A percentile compares a stretch with the other conserved stretches of the same genome.
These are phyloP conservation scores for Epichloe sylvatica DNA, from an alignment of 2,329 filamentous ascomycete genomes.

Conservation along the genomic window DNA sequence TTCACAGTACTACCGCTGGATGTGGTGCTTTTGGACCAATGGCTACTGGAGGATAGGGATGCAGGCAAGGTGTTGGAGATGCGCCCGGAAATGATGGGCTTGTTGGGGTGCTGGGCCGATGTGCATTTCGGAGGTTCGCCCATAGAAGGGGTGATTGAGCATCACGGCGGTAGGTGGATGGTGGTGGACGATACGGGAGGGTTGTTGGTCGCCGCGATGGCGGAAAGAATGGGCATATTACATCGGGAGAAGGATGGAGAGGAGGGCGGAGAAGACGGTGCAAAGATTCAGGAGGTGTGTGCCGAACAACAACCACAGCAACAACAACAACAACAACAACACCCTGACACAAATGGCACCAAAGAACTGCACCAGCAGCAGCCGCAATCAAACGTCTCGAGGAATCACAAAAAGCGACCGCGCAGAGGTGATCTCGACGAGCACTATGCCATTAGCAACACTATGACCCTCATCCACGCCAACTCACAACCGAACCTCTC, in stretches of 20 bases:
- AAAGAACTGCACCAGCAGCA: background rate
- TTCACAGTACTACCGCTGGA: constrained; percentile 81
- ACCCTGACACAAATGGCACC: background rate
- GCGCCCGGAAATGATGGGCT: constrained; percentile 65
- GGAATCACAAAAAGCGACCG: constrained; percentile 14
- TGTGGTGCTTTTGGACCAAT: constrained; percentile 59
- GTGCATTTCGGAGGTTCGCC: constrained; percentile 47
- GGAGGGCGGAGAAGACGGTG: constrained; percentile 3
- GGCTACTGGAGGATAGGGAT: constrained; percentile 69
- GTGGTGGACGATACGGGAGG: constrained; percentile 81
- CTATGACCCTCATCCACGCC: constrained; percentile 65
- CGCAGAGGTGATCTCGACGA: constrained; percentile 41
- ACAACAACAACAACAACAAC: constrained; percentile 1
- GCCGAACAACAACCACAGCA: constrained; percentile 1
- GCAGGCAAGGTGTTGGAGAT: constrained; percentile 70
- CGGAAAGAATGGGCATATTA: constrained; percentile 77
- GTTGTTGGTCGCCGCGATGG: constrained; percentile 66
- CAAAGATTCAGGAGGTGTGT: background rate
- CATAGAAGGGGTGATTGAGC: constrained; percentile 11
- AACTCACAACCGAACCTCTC: constrained; percentile 80
- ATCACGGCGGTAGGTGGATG: constrained; percentile 48
- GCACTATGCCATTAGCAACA: constrained; percentile 57
- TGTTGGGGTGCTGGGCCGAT: constrained; percentile 82
- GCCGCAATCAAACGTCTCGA: constrained; percentile 2
- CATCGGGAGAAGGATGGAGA: constrained; percentile 29